phyloP scores from a whole-genome alignment of 2,329 filamentous ascomycete genomes.

The Fusarium aywerte region DNA sequence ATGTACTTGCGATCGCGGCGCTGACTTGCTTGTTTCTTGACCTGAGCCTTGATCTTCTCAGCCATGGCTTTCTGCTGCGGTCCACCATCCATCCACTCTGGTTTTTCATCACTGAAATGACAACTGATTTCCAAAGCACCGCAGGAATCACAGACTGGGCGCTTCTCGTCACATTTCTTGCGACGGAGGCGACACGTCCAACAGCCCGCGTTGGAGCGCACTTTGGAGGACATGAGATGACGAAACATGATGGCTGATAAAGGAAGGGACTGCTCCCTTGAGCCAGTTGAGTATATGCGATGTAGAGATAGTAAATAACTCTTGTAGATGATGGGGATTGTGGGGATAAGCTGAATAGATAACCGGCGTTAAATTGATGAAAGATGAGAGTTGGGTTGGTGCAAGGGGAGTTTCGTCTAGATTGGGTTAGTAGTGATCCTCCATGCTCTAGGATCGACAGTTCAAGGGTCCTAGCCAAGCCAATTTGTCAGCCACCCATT shows the following conservation, averaged over 20 bases:
- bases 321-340: background rate
- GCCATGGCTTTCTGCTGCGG: conserved; percentile 61
- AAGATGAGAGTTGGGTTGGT: conserved; percentile 6
- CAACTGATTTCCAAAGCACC: conserved; percentile 66
- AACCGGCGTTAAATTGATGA: conserved; percentile 11
- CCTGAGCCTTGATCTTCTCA: conserved; percentile 65
- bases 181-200: conserved; percentile 71
- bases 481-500: conserved; percentile 28
- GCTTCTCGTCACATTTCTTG: conserved; percentile 69
- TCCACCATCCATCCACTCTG: conserved; percentile 68
- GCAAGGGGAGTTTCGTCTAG: conserved; percentile 12
- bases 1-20: conserved; percentile 63
- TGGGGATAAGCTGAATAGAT: background rate
- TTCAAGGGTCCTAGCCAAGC: conserved; percentile 9
- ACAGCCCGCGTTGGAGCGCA: conserved; percentile 62
- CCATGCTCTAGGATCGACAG: conserved; percentile 33
- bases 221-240: conserved; percentile 47
- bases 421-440: conserved; percentile 22
- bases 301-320: background rate
- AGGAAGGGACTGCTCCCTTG: background rate
- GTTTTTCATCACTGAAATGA: conserved; percentile 62
- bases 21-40: conserved; percentile 64
- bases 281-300: background rate
- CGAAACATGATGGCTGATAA: conserved; percentile 43
- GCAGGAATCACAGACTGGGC: conserved; percentile 64